These are phyloP conservation scores for Lepidopterella palustris DNA, from an alignment of 495 filamentous ascomycete species.

Conservation along the genomic window DNA sequence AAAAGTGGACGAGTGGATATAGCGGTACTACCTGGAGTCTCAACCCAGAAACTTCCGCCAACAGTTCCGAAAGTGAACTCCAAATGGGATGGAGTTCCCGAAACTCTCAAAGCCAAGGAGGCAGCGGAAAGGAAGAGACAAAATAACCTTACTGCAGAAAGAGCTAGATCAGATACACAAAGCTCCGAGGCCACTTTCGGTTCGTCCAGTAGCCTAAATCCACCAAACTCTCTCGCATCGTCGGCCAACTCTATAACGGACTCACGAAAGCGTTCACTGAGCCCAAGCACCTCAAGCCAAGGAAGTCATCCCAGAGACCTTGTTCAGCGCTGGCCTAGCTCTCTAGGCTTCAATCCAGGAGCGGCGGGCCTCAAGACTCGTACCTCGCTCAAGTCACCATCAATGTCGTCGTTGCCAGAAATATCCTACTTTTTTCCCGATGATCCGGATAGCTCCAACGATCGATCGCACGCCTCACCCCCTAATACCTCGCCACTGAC, in stretches of 20 bases:
- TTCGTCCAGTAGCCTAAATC: conserved; percentile 8
- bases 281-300: neutral
- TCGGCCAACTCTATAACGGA: neutral
- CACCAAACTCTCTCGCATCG: conserved; percentile 16
- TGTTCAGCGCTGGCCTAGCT: neutral
- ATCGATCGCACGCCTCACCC: neutral
- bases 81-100: conserved; percentile 46
- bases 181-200: neutral
- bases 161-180: neutral
- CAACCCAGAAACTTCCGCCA: conserved; percentile 39
- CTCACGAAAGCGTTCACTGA: neutral
- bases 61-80: conserved; percentile 45
- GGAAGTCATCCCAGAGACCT: neutral
- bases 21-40: conserved; percentile 34
- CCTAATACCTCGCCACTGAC: neutral
- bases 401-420: conserved; percentile 15
- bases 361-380: neutral
- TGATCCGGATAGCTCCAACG: neutral
- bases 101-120: conserved; percentile 34
- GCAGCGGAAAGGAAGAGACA: neutral
- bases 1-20: conserved; percentile 20
- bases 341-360: neutral
- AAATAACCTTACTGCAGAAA: neutral
- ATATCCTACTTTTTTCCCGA: conserved; percentile 23
- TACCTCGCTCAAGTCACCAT: conserved; percentile 9